Base-by-base conservation (phyloP, 139 green algal genomes). In the Auxenochlorella pyrenoidosa region DNA sequence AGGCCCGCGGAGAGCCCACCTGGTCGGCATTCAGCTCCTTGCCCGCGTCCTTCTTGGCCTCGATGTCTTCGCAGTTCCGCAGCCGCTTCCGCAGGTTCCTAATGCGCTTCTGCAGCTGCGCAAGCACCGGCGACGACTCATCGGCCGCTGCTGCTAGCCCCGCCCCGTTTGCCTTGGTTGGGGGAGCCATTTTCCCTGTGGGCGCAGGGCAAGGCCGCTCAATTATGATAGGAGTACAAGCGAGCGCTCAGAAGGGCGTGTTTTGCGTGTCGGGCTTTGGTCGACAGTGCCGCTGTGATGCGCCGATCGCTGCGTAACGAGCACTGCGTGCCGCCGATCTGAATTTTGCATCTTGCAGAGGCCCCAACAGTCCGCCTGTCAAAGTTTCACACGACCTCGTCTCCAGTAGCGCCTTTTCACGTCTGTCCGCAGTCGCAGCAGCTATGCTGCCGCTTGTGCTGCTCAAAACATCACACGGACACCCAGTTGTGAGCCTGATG, bases 361-460 rank as follows among this genome's bases (percentile, higher is more conserved):
- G 66, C 66, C 32, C 66, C 66, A 21, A 19, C 10, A 73, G 10
- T 3, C 32, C 32, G n/a, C 13, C 30, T 38, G 30, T 73, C 66
- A 40, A 40, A 73, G 66, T 73, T 73, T 40, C 30, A 28, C 15
- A 8, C 18, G 54, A 22, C 54, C 2, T 63, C 54, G 54, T 63
- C 54, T 63, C 13, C 68, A 75, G 68, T 34, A 75, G 68, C 68
- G 68, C 68, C 13, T 22, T 24, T 63, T 10, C 12, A 63, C 16
- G 54, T 13, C 54, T 28, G 15, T 41, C 22, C 21, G 13, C 30
- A 41, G 75, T 43, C 3, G 70, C 75, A 65, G 43, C 75, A 38
- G 43, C 30, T 43, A 98, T 98, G 97, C 87, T 99, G 82, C 97
- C 97, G 0, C 88, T 99, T 2, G 94, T 95, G 16, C 88, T 99